phyloP scores from a whole-genome alignment of 2,329 filamentous ascomycete species.

The Aspergillus vadensis region DNA sequence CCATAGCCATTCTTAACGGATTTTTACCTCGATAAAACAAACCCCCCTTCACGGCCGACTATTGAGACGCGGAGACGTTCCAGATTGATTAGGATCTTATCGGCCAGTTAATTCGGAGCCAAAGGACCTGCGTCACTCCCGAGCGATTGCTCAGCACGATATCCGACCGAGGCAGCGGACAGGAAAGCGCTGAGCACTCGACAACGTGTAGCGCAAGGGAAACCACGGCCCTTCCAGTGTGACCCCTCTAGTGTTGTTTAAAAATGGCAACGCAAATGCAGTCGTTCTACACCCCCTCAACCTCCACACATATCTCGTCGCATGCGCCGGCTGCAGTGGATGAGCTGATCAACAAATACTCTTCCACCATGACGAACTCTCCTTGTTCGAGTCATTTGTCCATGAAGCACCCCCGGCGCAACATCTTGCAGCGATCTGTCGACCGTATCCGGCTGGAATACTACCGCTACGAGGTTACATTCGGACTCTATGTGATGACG shows the following conservation, averaged over 20 bases:
- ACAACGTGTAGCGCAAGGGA: neutral
- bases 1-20: neutral
- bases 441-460: constrained; percentile 45
- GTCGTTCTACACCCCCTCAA: constrained; percentile 37
- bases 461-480: constrained; percentile 52
- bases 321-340: constrained; percentile 36
- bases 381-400: constrained; percentile 14
- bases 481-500: constrained; percentile 48
- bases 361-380: constrained; percentile 30
- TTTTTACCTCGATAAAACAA: neutral
- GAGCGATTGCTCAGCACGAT: neutral
- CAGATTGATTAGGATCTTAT: neutral
- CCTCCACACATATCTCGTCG: constrained; percentile 31
- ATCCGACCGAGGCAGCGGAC: neutral
- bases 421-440: constrained; percentile 30
- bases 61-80: neutral
- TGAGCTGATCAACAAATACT: constrained; percentile 38
- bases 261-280: constrained; percentile 38
- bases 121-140: neutral
- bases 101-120: neutral
- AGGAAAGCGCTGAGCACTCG: neutral
- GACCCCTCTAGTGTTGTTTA: neutral
- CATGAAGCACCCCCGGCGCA: constrained; percentile 23
- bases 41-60: neutral
- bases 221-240: neutral